Base-by-base conservation (phyloP, 192 early-diverging fungal genomes). In the Umbelopsis sp. region DNA sequence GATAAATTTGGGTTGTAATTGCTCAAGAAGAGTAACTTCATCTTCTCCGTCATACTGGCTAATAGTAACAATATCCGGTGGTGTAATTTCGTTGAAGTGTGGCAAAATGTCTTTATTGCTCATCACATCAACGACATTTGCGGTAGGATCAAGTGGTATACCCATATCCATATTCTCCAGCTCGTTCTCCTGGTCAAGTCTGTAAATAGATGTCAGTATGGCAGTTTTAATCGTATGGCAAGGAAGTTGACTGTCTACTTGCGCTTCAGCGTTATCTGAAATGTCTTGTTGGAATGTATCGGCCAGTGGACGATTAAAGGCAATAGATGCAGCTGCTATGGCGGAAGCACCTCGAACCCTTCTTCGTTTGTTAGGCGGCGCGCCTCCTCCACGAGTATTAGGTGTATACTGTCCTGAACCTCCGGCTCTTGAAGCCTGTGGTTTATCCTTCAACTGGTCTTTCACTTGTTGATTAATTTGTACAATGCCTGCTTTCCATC, bases 1-100 rank as follows among this genome's bases (percentile, higher is more conserved):
- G 21, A 99, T 90, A 34, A 89, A 92, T 22, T 86, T 77, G 12
- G 97, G 97, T 32, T 85, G 72, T 9, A 93, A 62, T 10, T 84
- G 78, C 52, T 92, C 83, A 36, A 99, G 75, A 2, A 95, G 50
- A 26, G 78, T 49, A n/a, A 82, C 77, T 74, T 93, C 93, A 2
- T 79, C 82, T 45, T 91, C 91, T 20, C 85, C 88, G 16, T 72
- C 68, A 69, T 91, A 91, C 25, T 84, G 72, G 25, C 84, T 84
- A 7, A 90, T 76, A 32, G 91, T 78, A 17, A 91, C 70, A 22
- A 90, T 69, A 1, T 81, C 80, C 4, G 79, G 75, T 20, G 75
- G 69, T 6, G 81, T 72, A 4, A 88, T 68, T n/a, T 82, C 54
- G n/a, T 75, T 82, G 78, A 86, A 89, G 25, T 80, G 59, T 0